Base-by-base conservation (phyloP, 1,139 yeast species). In the Kodamaea sp. region DNA sequence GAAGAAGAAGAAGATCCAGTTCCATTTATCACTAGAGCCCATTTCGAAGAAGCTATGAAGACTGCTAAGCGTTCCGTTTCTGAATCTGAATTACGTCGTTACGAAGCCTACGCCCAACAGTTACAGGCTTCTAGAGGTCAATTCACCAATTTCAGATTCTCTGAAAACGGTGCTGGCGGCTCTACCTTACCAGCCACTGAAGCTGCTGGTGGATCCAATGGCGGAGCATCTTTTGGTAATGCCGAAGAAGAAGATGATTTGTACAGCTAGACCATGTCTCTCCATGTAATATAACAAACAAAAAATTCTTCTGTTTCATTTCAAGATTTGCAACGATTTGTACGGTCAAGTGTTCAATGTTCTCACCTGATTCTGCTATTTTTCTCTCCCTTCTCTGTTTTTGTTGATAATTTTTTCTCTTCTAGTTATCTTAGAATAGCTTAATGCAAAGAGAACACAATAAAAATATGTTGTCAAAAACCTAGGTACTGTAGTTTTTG, bases 31-130 rank as follows among this genome's bases (percentile, higher is more conserved):
- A 87, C 96, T 25, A 84, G 86, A 57, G 83, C 83, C 34, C 96
- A 89, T 63, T 88, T 94, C 55, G 96, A 94, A 66, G 98, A 92
- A 71, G 98, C 99, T 32, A 94, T 94, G 98, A 89, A 90, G 80
- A 89, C 97, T 1, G 98, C 98, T 36, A 85, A 89, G 67, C 86
- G 97, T 56, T 89, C 97, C 37, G 98, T 94, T 38, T 83, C 95
- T 29, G 98, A 94, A 59, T 85, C 97, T 29, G 98, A 94, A 67
- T 78, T 94, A 57, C 92, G 99, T 69, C 92, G 98, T 70, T 94
- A 94, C 61, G 98, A 94, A 70, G 95, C 97, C 11, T 94, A 90
- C 57, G 96, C 98, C 37, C 97, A 89, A 65, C 97, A 92, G 68
- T 76, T 94, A 62, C 94, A 83, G 64, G 87, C 96, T 34, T 86